A percentile compares a stretch with the other conserved stretches of the same genome.
These are phyloP conservation scores for Microbotryum violaceum DNA, from an alignment of 1,284 basidiomycete species.

Conservation along the genomic window DNA sequence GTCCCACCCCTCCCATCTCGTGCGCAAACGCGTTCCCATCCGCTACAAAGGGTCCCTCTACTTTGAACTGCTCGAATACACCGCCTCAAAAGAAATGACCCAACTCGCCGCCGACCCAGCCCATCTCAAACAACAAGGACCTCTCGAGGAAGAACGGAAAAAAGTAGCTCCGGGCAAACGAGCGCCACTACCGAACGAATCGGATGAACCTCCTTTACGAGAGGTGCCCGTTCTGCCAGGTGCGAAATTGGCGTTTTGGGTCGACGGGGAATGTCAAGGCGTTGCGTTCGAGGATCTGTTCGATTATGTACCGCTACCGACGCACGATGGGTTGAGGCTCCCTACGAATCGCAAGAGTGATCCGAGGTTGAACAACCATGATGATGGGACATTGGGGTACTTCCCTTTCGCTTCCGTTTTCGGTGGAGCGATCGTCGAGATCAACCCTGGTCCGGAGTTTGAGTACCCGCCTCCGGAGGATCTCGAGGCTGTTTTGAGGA, in stretches of 20 bases:
- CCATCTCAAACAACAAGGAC: slow-evolving; percentile 44
- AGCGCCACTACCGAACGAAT: slow-evolving; percentile 32
- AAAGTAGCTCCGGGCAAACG: slow-evolving; percentile 45
- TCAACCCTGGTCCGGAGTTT: slow-evolving; percentile 85
- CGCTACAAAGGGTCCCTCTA: slow-evolving; percentile 93
- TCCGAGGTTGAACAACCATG: slow-evolving; percentile 59
- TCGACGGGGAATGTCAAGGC: slow-evolving; percentile 82
- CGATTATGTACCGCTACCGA: slow-evolving; percentile 79
- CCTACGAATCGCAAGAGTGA: slow-evolving; percentile 8
- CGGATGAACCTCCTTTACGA: slow-evolving; percentile 47
- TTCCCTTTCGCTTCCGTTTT: slow-evolving; percentile 91
- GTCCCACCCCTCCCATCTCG: slow-evolving; percentile 53
- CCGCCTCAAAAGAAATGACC: slow-evolving; percentile 88
- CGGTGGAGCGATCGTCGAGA: slow-evolving; percentile 72
- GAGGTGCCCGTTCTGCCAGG: slow-evolving; percentile 61
- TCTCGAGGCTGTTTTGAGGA: slow-evolving; percentile 12
- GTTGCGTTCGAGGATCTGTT: slow-evolving; percentile 81
- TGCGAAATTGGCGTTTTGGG: slow-evolving; percentile 78
- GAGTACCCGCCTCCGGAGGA: slow-evolving; percentile 55
- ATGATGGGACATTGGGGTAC: slow-evolving; percentile 93
- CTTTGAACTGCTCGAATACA: slow-evolving; percentile 89
- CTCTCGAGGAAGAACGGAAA: slow-evolving; percentile 26
- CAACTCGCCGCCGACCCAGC: slow-evolving; percentile 45
- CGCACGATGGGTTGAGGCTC: slow-evolving; percentile 29
- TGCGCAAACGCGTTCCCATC: slow-evolving; percentile 81